Conservation (phyloP, 371 early-diverging fungal species). For the Blakeslea trispora region DNA sequence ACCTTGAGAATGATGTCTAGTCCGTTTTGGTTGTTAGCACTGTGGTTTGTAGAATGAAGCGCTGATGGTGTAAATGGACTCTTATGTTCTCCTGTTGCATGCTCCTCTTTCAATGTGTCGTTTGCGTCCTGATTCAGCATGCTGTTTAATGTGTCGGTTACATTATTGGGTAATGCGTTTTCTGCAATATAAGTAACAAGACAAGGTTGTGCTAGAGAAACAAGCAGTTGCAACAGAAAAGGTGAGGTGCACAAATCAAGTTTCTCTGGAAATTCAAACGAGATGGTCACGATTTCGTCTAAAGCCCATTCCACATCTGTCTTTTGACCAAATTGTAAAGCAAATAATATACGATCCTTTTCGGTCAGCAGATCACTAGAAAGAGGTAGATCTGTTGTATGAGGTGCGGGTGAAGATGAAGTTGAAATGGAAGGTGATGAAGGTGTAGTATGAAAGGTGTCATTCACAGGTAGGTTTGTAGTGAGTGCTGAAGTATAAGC, state of each 20-base stretch:
- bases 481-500: neutral
- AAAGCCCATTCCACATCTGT: constrained; percentile 87
- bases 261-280: constrained; percentile 51
- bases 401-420: neutral
- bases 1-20: constrained; percentile 70
- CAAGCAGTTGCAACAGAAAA: constrained; percentile 59
- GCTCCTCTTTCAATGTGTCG: neutral
- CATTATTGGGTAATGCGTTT: constrained; percentile 17
- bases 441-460: neutral
- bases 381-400: neutral
- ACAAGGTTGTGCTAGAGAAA: constrained; percentile 22
- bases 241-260: constrained; percentile 66
- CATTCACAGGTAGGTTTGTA: neutral
- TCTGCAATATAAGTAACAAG: constrained; percentile 12
- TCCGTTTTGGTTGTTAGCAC: too few relatives aligned
- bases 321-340: constrained; percentile 61
- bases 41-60: too few relatives aligned
- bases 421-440: neutral
- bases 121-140: constrained; percentile 11
- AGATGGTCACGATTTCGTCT: constrained; percentile 66
- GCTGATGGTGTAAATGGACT: too few relatives aligned
- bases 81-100: too few relatives aligned
- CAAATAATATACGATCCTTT: constrained; percentile 74
- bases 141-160: constrained; percentile 12
- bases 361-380: constrained; percentile 12